phyloP scores from a whole-genome alignment of 768 basidiomycete species.

The Tulasnella sp. region DNA sequence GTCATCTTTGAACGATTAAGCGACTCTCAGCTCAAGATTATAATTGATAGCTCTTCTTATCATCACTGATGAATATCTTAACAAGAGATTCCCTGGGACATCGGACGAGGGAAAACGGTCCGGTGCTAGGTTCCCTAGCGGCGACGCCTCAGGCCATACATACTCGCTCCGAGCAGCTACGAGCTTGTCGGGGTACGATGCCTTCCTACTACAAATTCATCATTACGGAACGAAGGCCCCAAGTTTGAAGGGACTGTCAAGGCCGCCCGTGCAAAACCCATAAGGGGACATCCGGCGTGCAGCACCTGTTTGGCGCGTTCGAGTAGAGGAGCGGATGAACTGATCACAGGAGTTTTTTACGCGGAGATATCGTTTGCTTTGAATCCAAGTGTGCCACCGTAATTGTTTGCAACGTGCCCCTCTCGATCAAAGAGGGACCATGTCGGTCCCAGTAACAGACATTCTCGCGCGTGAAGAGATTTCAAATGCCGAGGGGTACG shows the following conservation, averaged over 20 bases:
- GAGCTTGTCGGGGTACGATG: no score
- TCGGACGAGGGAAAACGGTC: not conserved
- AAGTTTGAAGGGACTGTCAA: not conserved
- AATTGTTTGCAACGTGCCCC: not conserved
- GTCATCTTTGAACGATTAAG: not conserved
- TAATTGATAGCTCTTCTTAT: not conserved
- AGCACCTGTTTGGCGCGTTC: not conserved
- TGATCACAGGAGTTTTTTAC: not conserved
- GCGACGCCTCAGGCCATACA: not conserved
- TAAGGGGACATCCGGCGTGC: not conserved
- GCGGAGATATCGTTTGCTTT: constrained; percentile 1
- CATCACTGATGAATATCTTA: not conserved
- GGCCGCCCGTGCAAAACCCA: not conserved
- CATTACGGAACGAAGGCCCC: not conserved
- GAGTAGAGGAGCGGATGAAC: not conserved
- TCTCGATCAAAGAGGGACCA: not conserved
- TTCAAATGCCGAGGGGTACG: not conserved
- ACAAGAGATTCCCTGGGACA: not conserved
- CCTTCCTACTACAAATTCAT: not conserved
- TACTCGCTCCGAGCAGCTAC: not conserved
- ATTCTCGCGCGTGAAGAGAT: not conserved
- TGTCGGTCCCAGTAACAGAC: not conserved
- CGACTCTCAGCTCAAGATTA: not conserved
- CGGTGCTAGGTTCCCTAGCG: not conserved
- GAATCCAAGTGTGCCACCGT: not conserved